Evolutionary conservation across 2,329 filamentous ascomycete genomes (phyloP).

Genomic region (Fusarium piperis): DNA sequence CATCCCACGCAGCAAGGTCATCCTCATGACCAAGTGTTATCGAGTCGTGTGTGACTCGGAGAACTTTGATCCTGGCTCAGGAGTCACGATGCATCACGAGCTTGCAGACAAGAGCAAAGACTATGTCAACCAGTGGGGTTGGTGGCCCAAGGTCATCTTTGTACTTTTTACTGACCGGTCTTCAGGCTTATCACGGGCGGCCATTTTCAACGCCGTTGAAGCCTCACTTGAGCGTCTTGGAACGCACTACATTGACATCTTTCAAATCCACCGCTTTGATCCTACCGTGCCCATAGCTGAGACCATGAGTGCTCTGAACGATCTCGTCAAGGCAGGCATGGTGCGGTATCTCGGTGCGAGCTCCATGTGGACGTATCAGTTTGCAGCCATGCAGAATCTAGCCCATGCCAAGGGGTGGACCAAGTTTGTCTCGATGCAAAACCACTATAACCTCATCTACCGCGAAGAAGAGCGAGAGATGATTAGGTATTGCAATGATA

Average conservation of each 20-base stretch:
- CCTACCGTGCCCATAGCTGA: conserved; percentile 37
- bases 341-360: conserved; percentile 63
- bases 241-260: conserved; percentile 65
- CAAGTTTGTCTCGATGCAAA: conserved; percentile 68
- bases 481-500: conserved; percentile 45
- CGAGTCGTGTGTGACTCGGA: conserved; percentile 57
- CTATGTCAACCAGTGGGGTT: conserved; percentile 50
- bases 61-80: conserved; percentile 13
- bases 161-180: not conserved
- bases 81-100: conserved; percentile 11
- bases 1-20: conserved; percentile 64
- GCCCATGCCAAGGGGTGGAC: conserved; percentile 65
- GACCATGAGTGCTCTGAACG: conserved; percentile 25
- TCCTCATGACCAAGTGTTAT: conserved; percentile 67
- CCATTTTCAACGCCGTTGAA: conserved; percentile 72
- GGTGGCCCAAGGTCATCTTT: not conserved
- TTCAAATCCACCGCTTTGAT: conserved; percentile 65
- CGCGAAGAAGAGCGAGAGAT: conserved; percentile 66
- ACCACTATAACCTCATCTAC: conserved; percentile 63
- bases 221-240: conserved; percentile 63
- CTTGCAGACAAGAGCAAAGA: conserved; percentile 35
- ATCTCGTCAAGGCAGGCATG: conserved; percentile 54
- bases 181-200: conserved; percentile 60
- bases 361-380: conserved; percentile 55
- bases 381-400: conserved; percentile 58